These are phyloP conservation scores for Fallopia convolvulus DNA, from an alignment of 148 eudicot genomes.

Conservation along the genomic window DNA sequence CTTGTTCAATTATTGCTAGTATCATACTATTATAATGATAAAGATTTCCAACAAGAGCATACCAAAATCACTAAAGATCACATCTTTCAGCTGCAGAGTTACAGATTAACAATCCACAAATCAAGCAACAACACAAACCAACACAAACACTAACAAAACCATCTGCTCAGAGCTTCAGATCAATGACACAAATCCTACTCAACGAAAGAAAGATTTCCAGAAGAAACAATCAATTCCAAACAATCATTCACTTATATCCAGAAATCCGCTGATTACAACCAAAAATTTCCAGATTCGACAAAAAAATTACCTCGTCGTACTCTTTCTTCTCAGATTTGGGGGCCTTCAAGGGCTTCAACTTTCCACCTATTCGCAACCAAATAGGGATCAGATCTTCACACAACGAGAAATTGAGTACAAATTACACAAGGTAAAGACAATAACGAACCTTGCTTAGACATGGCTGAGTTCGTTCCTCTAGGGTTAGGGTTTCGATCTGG, in stretches of 20 bases:
- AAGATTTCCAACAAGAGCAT: neutral
- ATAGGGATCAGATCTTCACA: neutral
- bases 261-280: neutral
- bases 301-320: conserved; percentile 57
- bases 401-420: neutral
- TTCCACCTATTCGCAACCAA: conserved; percentile 49
- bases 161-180: neutral
- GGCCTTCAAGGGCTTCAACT: conserved; percentile 87
- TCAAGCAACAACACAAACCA: neutral
- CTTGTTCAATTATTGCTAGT: neutral
- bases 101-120: neutral
- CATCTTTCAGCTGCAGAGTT: neutral
- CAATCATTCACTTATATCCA: neutral
- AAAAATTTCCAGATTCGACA: neutral
- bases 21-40: neutral
- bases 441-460: conserved; percentile 13
- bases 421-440: neutral
- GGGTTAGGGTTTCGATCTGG: conserved; percentile 11
- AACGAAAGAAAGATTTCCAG: neutral
- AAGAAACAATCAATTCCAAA: neutral
- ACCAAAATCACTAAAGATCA: neutral
- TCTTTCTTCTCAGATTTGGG: conserved; percentile 75
- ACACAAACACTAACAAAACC: neutral
- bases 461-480: conserved; percentile 9
- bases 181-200: neutral